phyloP scores from a whole-genome alignment of 345 rosid species.

The Gossypium anomalum region DNA sequence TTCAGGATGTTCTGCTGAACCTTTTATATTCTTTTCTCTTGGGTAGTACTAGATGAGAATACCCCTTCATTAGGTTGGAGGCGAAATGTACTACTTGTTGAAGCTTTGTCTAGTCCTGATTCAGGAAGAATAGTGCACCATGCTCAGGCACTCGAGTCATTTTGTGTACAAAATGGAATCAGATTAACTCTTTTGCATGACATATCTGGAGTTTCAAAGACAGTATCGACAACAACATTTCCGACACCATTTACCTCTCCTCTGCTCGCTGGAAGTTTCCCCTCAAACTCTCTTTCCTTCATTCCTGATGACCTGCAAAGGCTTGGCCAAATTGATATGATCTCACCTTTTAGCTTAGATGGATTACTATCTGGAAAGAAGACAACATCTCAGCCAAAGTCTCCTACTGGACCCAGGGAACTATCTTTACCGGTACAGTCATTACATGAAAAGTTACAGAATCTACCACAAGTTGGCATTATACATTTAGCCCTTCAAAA shows the following conservation, averaged over 20 bases:
- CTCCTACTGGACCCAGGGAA: conserved; percentile 49
- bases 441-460: conserved; percentile 85
- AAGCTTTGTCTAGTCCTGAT: conserved; percentile 87
- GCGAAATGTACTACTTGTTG: conserved; percentile 83
- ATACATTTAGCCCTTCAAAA: conserved; percentile 87
- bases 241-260: conserved; percentile 89
- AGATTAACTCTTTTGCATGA: conserved; percentile 58
- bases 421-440: conserved; percentile 69
- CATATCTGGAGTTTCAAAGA: conserved; percentile 50
- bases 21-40: conserved; percentile 19
- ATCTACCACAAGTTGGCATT: conserved; percentile 88
- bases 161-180: conserved; percentile 65
- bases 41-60: conserved; percentile 39
- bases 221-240: conserved; percentile 51
- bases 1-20: conserved; percentile 21
- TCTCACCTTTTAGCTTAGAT: conserved; percentile 90
- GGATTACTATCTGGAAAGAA: conserved; percentile 59
- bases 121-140: conserved; percentile 73
- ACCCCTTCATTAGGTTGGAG: conserved; percentile 92
- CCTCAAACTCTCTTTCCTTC: conserved; percentile 76
- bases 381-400: conserved; percentile 57
- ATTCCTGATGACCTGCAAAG: conserved; percentile 79
- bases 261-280: conserved; percentile 82
- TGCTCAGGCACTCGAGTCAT: conserved; percentile 83
- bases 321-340: conserved; percentile 69